Evolutionary conservation across 805 yeast species (phyloP).

Genomic region (Saccharomycopsis sp.): DNA sequence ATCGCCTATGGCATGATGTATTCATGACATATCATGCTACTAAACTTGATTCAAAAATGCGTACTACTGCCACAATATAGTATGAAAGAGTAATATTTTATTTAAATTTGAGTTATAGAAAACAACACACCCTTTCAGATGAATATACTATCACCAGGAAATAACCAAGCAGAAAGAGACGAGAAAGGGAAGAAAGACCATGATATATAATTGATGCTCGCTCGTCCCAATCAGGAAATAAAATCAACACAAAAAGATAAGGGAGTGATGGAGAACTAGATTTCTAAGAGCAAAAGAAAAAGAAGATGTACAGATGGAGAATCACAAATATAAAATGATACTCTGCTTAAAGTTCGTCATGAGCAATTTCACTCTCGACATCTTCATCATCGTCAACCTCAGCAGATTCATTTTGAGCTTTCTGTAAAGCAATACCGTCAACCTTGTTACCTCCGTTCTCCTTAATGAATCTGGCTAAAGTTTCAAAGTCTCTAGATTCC

Average conservation of each 20-base stretch:
- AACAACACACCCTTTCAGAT: neutral
- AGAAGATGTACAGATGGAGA: neutral
- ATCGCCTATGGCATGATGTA: too few relatives aligned
- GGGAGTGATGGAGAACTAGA: neutral
- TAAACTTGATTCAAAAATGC: neutral
- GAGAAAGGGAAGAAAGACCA: neutral
- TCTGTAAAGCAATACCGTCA: constrained; percentile 43
- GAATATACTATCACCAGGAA: neutral
- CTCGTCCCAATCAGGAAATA: neutral
- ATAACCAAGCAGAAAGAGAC: neutral
- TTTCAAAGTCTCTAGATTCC: constrained; percentile 69
- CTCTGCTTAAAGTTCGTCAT: constrained; percentile 20
- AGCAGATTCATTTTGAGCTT: constrained; percentile 28
- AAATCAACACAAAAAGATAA: neutral
- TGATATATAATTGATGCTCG: neutral
- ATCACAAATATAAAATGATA: neutral
- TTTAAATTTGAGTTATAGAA: neutral
- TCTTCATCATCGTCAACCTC: constrained; percentile 26
- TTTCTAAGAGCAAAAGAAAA: neutral
- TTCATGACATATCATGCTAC: too few relatives aligned
- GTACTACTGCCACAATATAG: neutral
- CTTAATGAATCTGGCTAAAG: constrained; percentile 62
- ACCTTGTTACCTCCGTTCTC: constrained; percentile 57
- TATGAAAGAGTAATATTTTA: too few relatives aligned
- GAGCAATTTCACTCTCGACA: constrained; percentile 19